Base-by-base conservation (phyloP, 2,329 filamentous ascomycete genomes). In the Alternaria alternata region DNA sequence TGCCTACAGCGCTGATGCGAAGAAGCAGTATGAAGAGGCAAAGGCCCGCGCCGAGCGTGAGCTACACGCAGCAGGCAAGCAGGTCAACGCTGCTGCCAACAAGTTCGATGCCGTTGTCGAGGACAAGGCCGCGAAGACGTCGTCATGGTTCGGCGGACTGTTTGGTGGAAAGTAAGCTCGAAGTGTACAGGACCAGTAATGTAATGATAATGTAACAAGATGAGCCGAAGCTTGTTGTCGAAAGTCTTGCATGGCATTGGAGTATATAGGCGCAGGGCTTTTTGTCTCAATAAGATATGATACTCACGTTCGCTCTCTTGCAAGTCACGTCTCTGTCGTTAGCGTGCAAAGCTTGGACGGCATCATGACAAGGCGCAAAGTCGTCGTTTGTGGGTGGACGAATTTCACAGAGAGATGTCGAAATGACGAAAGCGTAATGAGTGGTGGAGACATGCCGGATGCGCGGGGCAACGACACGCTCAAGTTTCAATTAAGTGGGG, bases 121-220 rank as follows among this genome's bases (percentile, higher is more conserved):
- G 83, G 84, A 91, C 67, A 88, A 89, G 67, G 88, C 93, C 4
- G 81, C 88, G 52, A 91, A 97, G 83, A 91, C 93, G 44, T 97
- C 97, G 88, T 87, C 88, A 72, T 90, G 91, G 65, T 80, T 96
- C 71, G 91, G 90, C 42, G 87, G 91, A 77, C 97, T 93, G 94
- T 96, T 97, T 74, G 90, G 93, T 74, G 90, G 93, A 76, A 66
- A 57, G 36, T 42, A 46, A n/a, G 42, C 46, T 46, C 41, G 41
- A 38, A 44, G 16, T 30, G 30, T 12, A 43, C 20, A 49, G 32
- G 26, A 32, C 26, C 46, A 20, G 51, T 57, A 16, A 39, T 57
- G 53, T 52, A 57, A 47, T 28, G 41, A 47, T 51, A 44, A 51
- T 47, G 44, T 16, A 47, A 28, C 11, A 42, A 51, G 41, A 54